Percentiles rank a stretch among this genome's conserved stretches.
Conservation (phyloP, 768 basidiomycete species). For the Psilocybe cubensis region DNA sequence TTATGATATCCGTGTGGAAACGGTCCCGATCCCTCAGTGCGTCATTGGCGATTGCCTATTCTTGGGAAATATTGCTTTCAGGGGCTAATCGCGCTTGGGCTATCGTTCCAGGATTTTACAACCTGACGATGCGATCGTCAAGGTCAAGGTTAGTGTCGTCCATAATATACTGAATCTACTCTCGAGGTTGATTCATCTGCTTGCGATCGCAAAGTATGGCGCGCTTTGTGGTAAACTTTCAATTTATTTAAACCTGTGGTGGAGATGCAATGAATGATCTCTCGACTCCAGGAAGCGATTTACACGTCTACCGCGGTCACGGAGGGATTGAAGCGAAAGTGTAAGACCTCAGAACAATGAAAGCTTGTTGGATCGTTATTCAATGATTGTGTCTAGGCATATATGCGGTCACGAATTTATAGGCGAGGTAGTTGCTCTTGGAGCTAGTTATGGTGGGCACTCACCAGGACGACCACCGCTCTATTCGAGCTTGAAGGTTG, state of each 20-base stretch:
- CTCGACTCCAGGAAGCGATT: constrained; percentile 56
- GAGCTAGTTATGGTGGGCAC: constrained; percentile 51
- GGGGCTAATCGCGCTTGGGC: neutral
- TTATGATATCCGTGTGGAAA: constrained; percentile 73
- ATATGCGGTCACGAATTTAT: constrained; percentile 80
- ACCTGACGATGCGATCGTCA: constrained; percentile 80
- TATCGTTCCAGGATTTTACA: constrained; percentile 55
- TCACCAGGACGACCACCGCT: constrained; percentile 56
- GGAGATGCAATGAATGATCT: neutral
- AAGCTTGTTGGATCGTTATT: neutral
- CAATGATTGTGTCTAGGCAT: constrained; percentile 40
- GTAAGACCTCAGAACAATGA: constrained; percentile 37
- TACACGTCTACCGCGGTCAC: constrained; percentile 75
- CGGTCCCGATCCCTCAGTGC: constrained; percentile 55
- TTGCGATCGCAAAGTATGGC: constrained; percentile 46
- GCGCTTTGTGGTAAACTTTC: constrained; percentile 58
- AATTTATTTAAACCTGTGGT: neutral
- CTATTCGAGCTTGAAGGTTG: constrained; percentile 66
- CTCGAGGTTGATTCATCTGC: neutral
- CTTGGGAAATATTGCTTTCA: neutral
- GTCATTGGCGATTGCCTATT: neutral
- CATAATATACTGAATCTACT: neutral
- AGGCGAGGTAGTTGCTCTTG: constrained; percentile 71
- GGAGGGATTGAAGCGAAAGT: constrained; percentile 47
- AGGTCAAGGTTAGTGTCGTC: constrained; percentile 56